These are phyloP conservation scores for Xylaria sp. DNA, from an alignment of 495 filamentous ascomycete genomes.

Conservation along the genomic window DNA sequence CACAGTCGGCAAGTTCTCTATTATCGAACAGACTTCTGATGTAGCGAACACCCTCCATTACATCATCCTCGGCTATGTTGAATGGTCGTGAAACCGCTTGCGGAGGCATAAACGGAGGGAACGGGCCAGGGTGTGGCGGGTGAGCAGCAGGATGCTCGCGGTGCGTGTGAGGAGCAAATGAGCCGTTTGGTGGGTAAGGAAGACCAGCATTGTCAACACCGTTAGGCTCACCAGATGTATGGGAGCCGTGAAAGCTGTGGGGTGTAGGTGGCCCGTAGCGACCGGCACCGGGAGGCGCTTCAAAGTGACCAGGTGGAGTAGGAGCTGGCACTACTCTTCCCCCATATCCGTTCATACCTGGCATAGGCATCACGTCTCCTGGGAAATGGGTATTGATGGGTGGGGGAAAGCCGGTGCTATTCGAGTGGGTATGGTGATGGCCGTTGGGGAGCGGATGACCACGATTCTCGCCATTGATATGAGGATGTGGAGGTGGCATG, in stretches of 20 bases:
- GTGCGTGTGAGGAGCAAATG: slow-evolving; percentile 36
- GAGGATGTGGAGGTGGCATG: slow-evolving; percentile 44
- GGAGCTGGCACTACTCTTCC: slow-evolving; percentile 44
- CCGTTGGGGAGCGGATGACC: slow-evolving; percentile 41
- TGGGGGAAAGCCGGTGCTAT: slow-evolving; percentile 41
- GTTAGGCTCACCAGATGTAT: slow-evolving; percentile 51
- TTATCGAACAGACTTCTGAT: slow-evolving; percentile 49
- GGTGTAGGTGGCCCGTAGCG: slow-evolving; percentile 57
- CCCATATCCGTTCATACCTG: slow-evolving; percentile 33
- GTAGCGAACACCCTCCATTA: slow-evolving; percentile 46
- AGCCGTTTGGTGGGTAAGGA: slow-evolving; percentile 42
- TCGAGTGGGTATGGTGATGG: slow-evolving; percentile 40
- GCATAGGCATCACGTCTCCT: slow-evolving; percentile 32
- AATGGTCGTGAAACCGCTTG: slow-evolving; percentile 29
- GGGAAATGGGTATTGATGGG: slow-evolving; percentile 42
- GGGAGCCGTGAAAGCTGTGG: slow-evolving; percentile 62
- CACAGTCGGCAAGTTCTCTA: slow-evolving; percentile 54
- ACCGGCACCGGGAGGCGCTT: slow-evolving; percentile 44
- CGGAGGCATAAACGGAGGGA: slow-evolving; percentile 35
- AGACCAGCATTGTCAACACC: slow-evolving; percentile 43
- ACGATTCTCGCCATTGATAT: slow-evolving; percentile 42
- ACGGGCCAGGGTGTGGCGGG: slow-evolving; percentile 29
- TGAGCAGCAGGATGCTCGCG: slow-evolving; percentile 36
- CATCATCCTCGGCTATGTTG: slow-evolving; percentile 39
- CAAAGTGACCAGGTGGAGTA: slow-evolving; percentile 44